Evolutionary conservation across 441 rosid genomes (phyloP).

Genomic region (Melianthus villosus): DNA sequence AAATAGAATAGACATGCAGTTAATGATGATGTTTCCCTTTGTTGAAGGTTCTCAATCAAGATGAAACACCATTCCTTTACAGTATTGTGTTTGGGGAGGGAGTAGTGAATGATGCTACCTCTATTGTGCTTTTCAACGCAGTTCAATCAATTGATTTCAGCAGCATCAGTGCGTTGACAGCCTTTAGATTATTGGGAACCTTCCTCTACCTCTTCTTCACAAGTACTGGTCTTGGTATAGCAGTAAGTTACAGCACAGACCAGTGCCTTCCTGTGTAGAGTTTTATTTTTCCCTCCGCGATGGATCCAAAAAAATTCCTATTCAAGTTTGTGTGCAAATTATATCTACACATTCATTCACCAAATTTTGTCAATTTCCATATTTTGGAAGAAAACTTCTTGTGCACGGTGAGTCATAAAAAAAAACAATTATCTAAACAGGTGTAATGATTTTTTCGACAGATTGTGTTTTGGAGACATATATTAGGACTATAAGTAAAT

Average conservation of each 20-base stretch:
- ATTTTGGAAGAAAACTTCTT: too few species aligned
- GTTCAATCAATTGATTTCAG: conserved; percentile 31
- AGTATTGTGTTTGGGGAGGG: conserved; percentile 66
- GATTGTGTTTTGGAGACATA: too few species aligned
- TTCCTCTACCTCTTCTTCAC: conserved; percentile 53
- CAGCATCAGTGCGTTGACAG: conserved; percentile 17
- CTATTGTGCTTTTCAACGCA: conserved; percentile 56
- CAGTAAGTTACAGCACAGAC: conserved; percentile 24
- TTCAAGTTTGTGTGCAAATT: too few species aligned
- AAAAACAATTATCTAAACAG: too few species aligned
- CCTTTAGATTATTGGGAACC: conserved; percentile 34
- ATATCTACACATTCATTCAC: too few species aligned
- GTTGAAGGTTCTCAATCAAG: conserved; percentile 57
- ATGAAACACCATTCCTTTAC: conserved; percentile 64
- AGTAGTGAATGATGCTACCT: conserved; percentile 71
- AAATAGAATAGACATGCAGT: too few species aligned
- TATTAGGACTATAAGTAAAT: too few species aligned
- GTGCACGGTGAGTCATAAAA: too few species aligned
- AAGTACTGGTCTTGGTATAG: conserved; percentile 46
- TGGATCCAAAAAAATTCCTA: background rate
- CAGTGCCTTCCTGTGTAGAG: background rate
- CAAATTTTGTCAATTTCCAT: too few species aligned
- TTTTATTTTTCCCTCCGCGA: background rate
- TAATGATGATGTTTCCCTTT: too few species aligned
- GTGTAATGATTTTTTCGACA: too few species aligned